Base-by-base conservation (phyloP, 208 protist species). In the Crithidia fasciculata region DNA sequence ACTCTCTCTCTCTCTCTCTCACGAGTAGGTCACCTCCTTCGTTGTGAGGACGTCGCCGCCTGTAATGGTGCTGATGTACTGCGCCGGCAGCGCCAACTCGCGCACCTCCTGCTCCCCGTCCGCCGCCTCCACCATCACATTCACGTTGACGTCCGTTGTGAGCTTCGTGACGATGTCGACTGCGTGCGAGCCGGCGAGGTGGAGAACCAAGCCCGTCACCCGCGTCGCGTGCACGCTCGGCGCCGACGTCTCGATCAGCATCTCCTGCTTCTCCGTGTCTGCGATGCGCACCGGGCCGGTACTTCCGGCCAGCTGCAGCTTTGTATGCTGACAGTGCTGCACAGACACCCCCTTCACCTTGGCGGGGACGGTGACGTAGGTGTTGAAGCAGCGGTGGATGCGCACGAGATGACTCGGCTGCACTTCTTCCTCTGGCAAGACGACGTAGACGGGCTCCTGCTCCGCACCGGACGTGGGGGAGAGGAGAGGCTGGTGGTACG, bases 31-130 rank as follows among this genome's bases (percentile, higher is more conserved):
- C 41, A 78, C 73, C 64, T 78, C 73, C 13, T 50, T 60, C 2
- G 73, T 78, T n/a, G 36, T 16, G 9, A 78, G 57, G 2, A 41
- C 28, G 49, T 77, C 72, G 1, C 36, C 56, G 7, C 50, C 72
- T 12, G 37, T 44, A 50, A 77, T 45, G 15, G 54, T 77, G 39
- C n/a, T 69, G 13, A 71, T 70, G 65, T 60, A 80, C 72, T 85
- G 81, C 62, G 72, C 71, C 13, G 81, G 76, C 57, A 85, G 60
- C 4, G 81, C 61, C 41, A 86, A 40, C 65, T 77, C 81, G 5
- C 64, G 61, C 57, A 62, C 43, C 58, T 76, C 76, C 41, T 57
- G 56, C 4, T 82, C 81, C 16, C 77, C 81, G 12, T 80, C 64
- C 41, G 67, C 45, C 62, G 74, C 67, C 44, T 69, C 19, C 49